Conservation (phyloP, 176 grass and related monocot genomes). For the Musa acuminata region DNA sequence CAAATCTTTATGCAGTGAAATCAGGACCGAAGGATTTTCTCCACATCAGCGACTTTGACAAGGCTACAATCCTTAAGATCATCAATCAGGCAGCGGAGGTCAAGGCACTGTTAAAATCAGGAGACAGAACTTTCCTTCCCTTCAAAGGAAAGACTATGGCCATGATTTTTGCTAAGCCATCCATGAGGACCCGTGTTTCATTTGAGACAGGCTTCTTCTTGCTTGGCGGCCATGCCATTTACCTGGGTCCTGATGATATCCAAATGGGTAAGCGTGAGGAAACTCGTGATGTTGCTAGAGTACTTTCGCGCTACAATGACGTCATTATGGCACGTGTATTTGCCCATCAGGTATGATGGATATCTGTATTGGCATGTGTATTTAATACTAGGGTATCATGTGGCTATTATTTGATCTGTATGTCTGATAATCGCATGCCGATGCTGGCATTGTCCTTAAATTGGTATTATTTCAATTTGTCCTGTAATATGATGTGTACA, state of each 20-base stretch:
- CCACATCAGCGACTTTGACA: constrained; percentile 90
- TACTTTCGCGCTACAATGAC: constrained; percentile 90
- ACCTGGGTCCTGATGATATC: constrained; percentile 89
- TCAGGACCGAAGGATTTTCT: constrained; percentile 71
- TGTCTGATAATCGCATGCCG: neutral
- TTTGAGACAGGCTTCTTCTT: constrained; percentile 95
- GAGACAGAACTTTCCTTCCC: constrained; percentile 75
- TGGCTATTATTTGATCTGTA: neutral
- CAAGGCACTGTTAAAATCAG: constrained; percentile 72
- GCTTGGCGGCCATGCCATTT: constrained; percentile 90
- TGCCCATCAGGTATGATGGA: constrained; percentile 54
- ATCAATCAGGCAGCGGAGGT: constrained; percentile 71
- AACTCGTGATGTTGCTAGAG: constrained; percentile 89
- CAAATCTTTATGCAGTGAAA: constrained; percentile 33
- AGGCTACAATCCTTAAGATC: constrained; percentile 75
- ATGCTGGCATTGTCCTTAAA: neutral
- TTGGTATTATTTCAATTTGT: neutral
- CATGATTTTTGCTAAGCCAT: constrained; percentile 97
- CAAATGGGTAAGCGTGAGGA: constrained; percentile 99
- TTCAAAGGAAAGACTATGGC: constrained; percentile 97
- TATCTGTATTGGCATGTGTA: neutral
- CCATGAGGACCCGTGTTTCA: constrained; percentile 94
- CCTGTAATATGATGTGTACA: neutral
- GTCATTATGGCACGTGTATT: constrained; percentile 95
- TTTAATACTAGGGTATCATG: neutral